A percentile compares a stretch with the other conserved stretches of the same genome.
phyloP scores from a whole-genome alignment of 2,329 filamentous ascomycete species.

The Botryotinia narcissicola region DNA sequence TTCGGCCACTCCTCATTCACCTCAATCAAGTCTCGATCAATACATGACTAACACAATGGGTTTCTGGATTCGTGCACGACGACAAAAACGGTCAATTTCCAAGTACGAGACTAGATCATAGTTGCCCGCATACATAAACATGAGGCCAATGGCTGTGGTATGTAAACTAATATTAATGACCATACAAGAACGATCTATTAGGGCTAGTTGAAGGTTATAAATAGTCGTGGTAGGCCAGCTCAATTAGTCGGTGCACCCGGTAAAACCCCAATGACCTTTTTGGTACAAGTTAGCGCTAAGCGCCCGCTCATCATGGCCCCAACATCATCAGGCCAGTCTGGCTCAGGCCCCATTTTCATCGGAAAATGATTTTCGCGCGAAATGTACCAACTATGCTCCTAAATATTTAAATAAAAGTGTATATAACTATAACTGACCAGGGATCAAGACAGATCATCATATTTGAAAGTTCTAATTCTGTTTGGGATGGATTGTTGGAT shows the following conservation, averaged over 20 bases:
- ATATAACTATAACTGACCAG: too few species aligned
- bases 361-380: not conserved
- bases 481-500: too few species aligned
- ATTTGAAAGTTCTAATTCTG: not conserved
- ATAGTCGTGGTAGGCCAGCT: not conserved
- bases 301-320: not conserved
- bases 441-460: not conserved
- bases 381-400: not conserved
- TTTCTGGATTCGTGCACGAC: not conserved
- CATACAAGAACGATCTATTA: not conserved
- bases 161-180: not conserved
- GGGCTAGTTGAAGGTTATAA: not conserved
- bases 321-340: not conserved
- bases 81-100: not conserved
- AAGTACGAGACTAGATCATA: not conserved
- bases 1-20: not conserved
- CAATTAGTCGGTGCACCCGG: not conserved
- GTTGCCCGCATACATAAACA: not conserved
- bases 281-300: not conserved
- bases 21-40: not conserved
- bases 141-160: not conserved
- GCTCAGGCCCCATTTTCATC: not conserved
- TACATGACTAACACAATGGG: not conserved
- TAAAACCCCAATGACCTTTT: not conserved
- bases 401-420: not conserved